These are phyloP conservation scores for Exophiala bonariae DNA, from an alignment of 2,329 filamentous ascomycete genomes.

Conservation along the genomic window DNA sequence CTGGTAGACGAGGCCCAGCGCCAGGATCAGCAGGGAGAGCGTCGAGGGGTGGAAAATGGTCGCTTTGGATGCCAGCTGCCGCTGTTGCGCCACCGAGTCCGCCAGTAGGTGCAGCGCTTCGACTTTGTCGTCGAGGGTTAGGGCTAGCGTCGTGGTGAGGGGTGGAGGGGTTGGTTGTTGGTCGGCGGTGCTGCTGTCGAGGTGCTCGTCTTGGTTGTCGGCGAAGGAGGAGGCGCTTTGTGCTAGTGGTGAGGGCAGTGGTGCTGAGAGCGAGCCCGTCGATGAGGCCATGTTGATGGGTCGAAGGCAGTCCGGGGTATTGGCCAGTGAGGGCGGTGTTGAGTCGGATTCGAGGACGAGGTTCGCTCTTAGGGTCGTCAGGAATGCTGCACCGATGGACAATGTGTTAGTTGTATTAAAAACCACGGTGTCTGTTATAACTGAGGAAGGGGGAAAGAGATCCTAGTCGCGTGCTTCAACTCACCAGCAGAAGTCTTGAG, in stretches of 20 bases:
- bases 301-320: slow-evolving; percentile 62
- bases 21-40: slow-evolving; percentile 37
- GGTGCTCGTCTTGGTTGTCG: slow-evolving; percentile 1
- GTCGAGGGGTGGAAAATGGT: slow-evolving; percentile 63
- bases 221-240: slow-evolving; percentile 8
- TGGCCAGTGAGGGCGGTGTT: slow-evolving; percentile 62
- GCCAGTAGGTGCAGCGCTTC: slow-evolving; percentile 72
- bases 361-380: slow-evolving; percentile 78
- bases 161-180: slow-evolving; percentile 29
- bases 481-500: slow-evolving; percentile 35
- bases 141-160: slow-evolving; percentile 31
- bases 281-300: slow-evolving; percentile 43
- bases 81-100: slow-evolving; percentile 80
- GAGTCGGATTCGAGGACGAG: slow-evolving; percentile 65
- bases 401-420: not conserved
- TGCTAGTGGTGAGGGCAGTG: slow-evolving; percentile 37
- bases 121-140: slow-evolving; percentile 59
- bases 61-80: slow-evolving; percentile 63
- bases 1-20: slow-evolving; percentile 42
- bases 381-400: slow-evolving; percentile 62
- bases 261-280: slow-evolving; percentile 37
- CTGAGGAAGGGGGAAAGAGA: not conserved
- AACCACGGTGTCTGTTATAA: too few species aligned
- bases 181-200: slow-evolving; percentile 10
- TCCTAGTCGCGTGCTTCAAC: slow-evolving; percentile 16